These are phyloP conservation scores for Xerocomellus amylosporus DNA, from an alignment of 768 basidiomycete species.

Conservation along the genomic window DNA sequence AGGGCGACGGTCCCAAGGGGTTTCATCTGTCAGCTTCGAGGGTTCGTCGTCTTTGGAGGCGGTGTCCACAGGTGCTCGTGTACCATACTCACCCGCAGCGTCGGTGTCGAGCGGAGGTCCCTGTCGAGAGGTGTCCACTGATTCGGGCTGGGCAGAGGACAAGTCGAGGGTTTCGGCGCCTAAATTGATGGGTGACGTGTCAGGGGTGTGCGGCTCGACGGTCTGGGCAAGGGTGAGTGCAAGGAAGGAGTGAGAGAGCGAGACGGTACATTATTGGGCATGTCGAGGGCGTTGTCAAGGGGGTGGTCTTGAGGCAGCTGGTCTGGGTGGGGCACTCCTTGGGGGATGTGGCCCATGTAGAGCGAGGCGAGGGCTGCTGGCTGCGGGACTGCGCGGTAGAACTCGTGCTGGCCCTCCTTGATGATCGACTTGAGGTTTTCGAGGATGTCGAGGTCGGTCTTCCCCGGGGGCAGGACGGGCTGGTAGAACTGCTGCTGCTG, in stretches of 20 bases:
- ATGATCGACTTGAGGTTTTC: constrained; percentile 74
- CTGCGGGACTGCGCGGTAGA: constrained; percentile 63
- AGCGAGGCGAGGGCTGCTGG: constrained; percentile 61
- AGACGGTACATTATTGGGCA: constrained; percentile 35
- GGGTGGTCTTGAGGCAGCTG: constrained; percentile 26
- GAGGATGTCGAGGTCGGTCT: constrained; percentile 60
- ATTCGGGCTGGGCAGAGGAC: constrained; percentile 9
- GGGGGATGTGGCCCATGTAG: constrained; percentile 53
- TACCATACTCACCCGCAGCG: constrained; percentile 29
- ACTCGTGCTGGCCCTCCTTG: constrained; percentile 68
- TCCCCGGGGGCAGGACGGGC: constrained; percentile 48
- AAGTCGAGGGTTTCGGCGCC: constrained; percentile 16
- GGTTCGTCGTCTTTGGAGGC: constrained; percentile 33
- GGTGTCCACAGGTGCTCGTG: constrained; percentile 22
- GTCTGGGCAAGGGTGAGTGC: constrained; percentile 17
- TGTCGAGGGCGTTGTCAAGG: neutral
- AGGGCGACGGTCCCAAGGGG: constrained; percentile 29
- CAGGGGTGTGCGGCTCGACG: constrained; percentile 16
- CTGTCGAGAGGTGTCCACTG: constrained; percentile 4
- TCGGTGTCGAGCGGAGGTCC: constrained; percentile 9
- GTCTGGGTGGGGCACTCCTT: constrained; percentile 34
- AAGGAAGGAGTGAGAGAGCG: constrained; percentile 7
- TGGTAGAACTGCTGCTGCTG: constrained; percentile 28
- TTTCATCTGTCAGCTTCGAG: constrained; percentile 20
- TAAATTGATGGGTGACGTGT: constrained; percentile 23